phyloP scores from a whole-genome alignment of 495 filamentous ascomycete species.

The Mycothermus thermophilus region DNA sequence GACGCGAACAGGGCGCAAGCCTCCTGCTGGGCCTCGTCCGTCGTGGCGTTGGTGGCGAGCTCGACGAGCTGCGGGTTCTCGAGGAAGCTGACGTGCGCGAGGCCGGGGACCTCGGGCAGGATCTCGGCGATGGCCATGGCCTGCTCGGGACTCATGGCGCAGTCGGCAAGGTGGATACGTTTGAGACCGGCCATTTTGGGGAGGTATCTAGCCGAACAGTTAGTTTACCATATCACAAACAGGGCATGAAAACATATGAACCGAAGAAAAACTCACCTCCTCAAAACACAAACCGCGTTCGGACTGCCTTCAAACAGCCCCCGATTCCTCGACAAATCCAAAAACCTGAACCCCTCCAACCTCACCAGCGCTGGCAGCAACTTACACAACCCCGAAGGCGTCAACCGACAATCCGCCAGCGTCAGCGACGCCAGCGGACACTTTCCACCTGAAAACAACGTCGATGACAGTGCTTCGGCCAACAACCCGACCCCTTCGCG shows the following conservation, averaged over 20 bases:
- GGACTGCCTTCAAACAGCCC: slow-evolving; percentile 61
- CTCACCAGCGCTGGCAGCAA: slow-evolving; percentile 61
- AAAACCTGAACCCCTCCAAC: slow-evolving; percentile 67
- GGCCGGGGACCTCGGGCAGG: slow-evolving; percentile 63
- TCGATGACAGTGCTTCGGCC: slow-evolving; percentile 47
- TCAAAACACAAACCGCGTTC: slow-evolving; percentile 60
- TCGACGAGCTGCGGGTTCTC: slow-evolving; percentile 63
- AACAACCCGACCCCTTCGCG: slow-evolving; percentile 56
- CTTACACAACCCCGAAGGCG: slow-evolving; percentile 51
- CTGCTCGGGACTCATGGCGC: slow-evolving; percentile 73
- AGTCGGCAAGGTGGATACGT: slow-evolving; percentile 76
- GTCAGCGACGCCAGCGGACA: slow-evolving; percentile 64
- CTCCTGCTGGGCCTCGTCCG: slow-evolving; percentile 70
- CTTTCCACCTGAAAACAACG: too few species aligned
- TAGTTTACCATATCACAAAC: not conserved
- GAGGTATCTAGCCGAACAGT: slow-evolving; percentile 42
- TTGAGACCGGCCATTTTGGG: slow-evolving; percentile 70
- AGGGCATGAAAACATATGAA: not conserved
- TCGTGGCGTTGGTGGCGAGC: slow-evolving; percentile 48
- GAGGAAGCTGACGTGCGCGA: slow-evolving; percentile 79
- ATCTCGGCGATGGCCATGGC: slow-evolving; percentile 82
- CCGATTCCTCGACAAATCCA: slow-evolving; percentile 84
- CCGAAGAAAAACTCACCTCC: slow-evolving; percentile 37
- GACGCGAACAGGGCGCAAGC: slow-evolving; percentile 89
- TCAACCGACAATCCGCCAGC: slow-evolving; percentile 75